Evolutionary conservation across 768 basidiomycete genomes (phyloP).

Genomic region (Chlorophyllum brunneum): DNA sequence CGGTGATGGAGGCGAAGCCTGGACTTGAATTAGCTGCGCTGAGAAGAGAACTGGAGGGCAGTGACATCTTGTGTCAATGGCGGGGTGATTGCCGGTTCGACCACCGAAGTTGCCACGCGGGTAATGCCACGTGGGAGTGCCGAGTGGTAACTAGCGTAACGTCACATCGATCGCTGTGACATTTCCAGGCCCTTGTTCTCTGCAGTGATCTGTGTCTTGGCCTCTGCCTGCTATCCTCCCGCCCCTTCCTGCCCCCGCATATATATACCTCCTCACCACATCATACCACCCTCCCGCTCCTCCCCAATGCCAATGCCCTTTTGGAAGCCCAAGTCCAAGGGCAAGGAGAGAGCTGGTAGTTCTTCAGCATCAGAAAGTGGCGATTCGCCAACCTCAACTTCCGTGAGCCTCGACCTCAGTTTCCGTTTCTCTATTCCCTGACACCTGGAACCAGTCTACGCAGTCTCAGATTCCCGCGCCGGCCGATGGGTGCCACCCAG

Average conservation of each 20-base stretch:
- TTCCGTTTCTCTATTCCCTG: not conserved
- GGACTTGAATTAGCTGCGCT: not conserved
- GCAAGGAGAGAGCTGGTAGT: not conserved
- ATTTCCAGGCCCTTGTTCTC: slow-evolving; percentile 9
- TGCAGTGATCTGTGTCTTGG: slow-evolving; percentile 5
- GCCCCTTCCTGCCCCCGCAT: not conserved
- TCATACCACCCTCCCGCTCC: not conserved
- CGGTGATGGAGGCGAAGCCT: too few relatives aligned
- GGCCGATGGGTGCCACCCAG: not conserved
- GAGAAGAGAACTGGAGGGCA: not conserved
- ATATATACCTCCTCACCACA: not conserved
- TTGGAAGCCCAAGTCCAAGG: slow-evolving; percentile 2
- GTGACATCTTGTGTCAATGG: slow-evolving; percentile 13
- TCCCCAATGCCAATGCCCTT: not conserved
- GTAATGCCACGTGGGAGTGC: slow-evolving; percentile 10
- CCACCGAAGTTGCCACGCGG: slow-evolving; percentile 12
- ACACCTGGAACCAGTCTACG: not conserved
- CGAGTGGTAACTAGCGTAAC: slow-evolving; percentile 13
- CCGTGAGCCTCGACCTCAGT: not conserved
- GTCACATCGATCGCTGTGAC: slow-evolving; percentile 11
- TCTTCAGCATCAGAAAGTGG: slow-evolving; percentile 12
- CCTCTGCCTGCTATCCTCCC: slow-evolving; percentile 4
- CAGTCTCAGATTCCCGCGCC: slow-evolving; percentile 4
- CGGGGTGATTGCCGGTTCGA: slow-evolving; percentile 10
- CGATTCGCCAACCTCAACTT: slow-evolving; percentile 10